Conservation (phyloP, 2,329 filamentous ascomycete species). For the Blastomyces emzantsi region DNA sequence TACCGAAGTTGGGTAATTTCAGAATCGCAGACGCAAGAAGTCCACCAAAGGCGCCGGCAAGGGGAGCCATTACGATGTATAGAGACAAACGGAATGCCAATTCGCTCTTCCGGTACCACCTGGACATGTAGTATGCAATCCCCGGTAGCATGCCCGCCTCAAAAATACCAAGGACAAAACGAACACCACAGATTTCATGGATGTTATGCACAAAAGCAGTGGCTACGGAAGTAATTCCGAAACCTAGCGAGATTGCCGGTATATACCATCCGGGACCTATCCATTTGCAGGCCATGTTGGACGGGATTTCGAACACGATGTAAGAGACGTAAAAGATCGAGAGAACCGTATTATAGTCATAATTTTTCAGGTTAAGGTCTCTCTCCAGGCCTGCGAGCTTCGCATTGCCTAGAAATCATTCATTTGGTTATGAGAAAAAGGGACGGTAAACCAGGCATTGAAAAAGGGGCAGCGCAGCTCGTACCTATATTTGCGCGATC, state of each 20-base stretch:
- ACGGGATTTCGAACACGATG: constrained; percentile 63
- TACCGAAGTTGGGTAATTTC: constrained; percentile 14
- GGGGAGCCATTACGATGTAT: constrained; percentile 61
- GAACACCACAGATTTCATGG: constrained; percentile 48
- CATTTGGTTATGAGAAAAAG: not conserved
- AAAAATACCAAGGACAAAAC: constrained; percentile 59
- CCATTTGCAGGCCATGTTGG: constrained; percentile 60
- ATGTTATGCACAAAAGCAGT: constrained; percentile 56
- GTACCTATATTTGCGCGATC: constrained; percentile 64
- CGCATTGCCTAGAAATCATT: constrained; percentile 50
- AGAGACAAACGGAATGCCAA: constrained; percentile 58
- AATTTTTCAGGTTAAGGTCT: constrained; percentile 50
- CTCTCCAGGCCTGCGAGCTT: constrained; percentile 55
- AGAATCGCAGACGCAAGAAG: constrained; percentile 45
- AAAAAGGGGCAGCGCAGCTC: constrained; percentile 14
- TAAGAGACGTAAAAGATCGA: constrained; percentile 65
- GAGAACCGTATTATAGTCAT: constrained; percentile 61
- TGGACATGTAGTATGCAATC: constrained; percentile 62
- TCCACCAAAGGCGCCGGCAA: constrained; percentile 63
- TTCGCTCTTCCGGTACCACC: constrained; percentile 64
- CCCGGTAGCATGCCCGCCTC: constrained; percentile 67
- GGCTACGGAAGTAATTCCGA: constrained; percentile 54
- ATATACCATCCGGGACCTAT: constrained; percentile 65
- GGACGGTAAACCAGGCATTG: not conserved
- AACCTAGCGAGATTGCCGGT: constrained; percentile 52